These are phyloP conservation scores for Cylindrodendrum hubeiense DNA, from an alignment of 2,329 filamentous ascomycete species.

Conservation along the genomic window DNA sequence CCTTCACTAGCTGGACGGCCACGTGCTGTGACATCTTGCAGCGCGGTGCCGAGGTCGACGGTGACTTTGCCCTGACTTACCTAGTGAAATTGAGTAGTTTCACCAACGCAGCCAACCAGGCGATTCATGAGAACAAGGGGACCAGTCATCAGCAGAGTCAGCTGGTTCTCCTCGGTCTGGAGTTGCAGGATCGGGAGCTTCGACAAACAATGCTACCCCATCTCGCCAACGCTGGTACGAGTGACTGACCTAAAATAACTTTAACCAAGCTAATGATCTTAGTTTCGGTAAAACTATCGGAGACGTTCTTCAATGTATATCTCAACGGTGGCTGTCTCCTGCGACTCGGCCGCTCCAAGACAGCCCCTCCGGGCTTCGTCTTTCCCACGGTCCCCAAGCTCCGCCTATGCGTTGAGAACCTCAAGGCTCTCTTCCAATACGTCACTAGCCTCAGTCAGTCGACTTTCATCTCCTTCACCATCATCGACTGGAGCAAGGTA, in stretches of 20 bases:
- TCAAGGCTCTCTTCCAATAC: slow-evolving; percentile 50
- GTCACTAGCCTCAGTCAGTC: slow-evolving; percentile 46
- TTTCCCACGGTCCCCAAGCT: slow-evolving; percentile 38
- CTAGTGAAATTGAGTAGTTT: slow-evolving; percentile 58
- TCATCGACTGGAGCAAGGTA: slow-evolving; percentile 58
- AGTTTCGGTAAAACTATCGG: slow-evolving; percentile 48
- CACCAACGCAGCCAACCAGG: slow-evolving; percentile 52
- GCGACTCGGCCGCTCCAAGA: slow-evolving; percentile 23
- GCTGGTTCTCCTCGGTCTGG: slow-evolving; percentile 61
- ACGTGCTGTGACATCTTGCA: slow-evolving; percentile 60
- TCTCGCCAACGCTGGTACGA: slow-evolving; percentile 43
- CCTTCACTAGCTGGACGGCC: slow-evolving; percentile 57
- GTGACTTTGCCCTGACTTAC: slow-evolving; percentile 59
- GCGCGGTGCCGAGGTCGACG: slow-evolving; percentile 48
- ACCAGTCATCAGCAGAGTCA: slow-evolving; percentile 55
- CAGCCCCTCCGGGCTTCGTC: slow-evolving; percentile 19
- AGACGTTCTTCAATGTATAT: slow-evolving; percentile 54
- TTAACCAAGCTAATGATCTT: slow-evolving; percentile 31
- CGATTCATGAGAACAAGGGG: slow-evolving; percentile 44
- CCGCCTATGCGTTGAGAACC: slow-evolving; percentile 37
- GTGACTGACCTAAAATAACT: too few species aligned
- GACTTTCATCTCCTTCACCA: slow-evolving; percentile 53
- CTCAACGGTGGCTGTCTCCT: slow-evolving; percentile 55
- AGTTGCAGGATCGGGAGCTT: slow-evolving; percentile 59
- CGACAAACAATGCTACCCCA: slow-evolving; percentile 51